These are phyloP conservation scores for Alternaria ethzedia DNA, from an alignment of 2,329 filamentous ascomycete species.

Conservation along the genomic window DNA sequence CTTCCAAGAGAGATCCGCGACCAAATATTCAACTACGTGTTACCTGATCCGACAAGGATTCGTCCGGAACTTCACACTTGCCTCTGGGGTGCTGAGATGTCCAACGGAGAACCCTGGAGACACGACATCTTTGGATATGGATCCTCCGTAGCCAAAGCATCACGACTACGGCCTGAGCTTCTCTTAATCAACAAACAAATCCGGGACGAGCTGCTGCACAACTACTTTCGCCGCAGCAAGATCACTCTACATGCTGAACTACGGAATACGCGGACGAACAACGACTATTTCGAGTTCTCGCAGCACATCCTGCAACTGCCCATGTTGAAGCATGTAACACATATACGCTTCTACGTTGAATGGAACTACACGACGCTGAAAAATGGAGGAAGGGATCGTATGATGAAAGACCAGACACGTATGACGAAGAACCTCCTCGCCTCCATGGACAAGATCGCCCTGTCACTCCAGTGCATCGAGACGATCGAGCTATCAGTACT, in stretches of 20 bases:
- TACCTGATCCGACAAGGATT: slow-evolving; percentile 22
- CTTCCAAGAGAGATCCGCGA: slow-evolving; percentile 40
- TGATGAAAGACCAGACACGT: slow-evolving; percentile 36
- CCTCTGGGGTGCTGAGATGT: slow-evolving; percentile 45
- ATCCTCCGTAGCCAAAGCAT: slow-evolving; percentile 25
- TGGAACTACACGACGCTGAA: slow-evolving; percentile 43
- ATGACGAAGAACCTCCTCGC: slow-evolving; percentile 41
- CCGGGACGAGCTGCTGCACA: slow-evolving; percentile 35
- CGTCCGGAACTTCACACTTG: slow-evolving; percentile 44
- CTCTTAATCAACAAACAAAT: slow-evolving; percentile 42
- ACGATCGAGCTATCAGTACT: slow-evolving; percentile 41
- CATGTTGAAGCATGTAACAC: slow-evolving; percentile 36
- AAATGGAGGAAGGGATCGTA: slow-evolving; percentile 19
- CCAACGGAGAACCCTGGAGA: slow-evolving; percentile 40
- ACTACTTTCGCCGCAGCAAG: slow-evolving; percentile 38
- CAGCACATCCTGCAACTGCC: slow-evolving; percentile 42
- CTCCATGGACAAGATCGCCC: slow-evolving; percentile 41
- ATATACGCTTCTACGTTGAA: slow-evolving; percentile 44
- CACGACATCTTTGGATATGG: slow-evolving; percentile 44
- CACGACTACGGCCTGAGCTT: slow-evolving; percentile 29
- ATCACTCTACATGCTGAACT: slow-evolving; percentile 44
- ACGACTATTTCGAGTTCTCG: slow-evolving; percentile 43
- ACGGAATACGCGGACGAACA: slow-evolving; percentile 37
- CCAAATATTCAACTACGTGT: slow-evolving; percentile 34
- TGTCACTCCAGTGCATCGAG: slow-evolving; percentile 30